These are phyloP conservation scores for Pyrus hybrid DNA, from an alignment of 331 rosid species.

Conservation along the genomic window DNA sequence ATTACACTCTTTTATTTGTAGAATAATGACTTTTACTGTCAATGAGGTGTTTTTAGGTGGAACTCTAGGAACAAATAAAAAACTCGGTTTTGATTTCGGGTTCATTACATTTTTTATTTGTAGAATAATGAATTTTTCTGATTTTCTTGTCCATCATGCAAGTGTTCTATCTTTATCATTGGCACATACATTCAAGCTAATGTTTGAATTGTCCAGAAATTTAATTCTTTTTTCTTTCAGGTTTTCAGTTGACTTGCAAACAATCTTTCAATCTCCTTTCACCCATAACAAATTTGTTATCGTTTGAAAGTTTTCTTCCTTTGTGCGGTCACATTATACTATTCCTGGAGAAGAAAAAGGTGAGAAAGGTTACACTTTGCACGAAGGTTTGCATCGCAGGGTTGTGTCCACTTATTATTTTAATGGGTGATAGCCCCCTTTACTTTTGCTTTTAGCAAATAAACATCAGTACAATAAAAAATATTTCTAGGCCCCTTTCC, in stretches of 20 bases:
- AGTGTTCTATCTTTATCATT: neutral
- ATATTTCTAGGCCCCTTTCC: neutral
- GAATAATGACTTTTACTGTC: neutral
- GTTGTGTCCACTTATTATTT: neutral
- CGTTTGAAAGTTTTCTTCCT: no score
- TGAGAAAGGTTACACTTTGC: neutral
- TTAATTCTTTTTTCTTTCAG: neutral
- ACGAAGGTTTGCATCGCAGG: neutral
- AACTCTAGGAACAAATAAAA: no score
- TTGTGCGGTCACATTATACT: neutral
- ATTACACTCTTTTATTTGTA: neutral
- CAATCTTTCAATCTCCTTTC: neutral
- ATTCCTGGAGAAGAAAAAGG: neutral
- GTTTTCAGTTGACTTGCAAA: neutral
- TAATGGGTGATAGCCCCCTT: neutral
- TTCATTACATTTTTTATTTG: neutral
- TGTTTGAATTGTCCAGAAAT: neutral
- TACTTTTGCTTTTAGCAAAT: neutral
- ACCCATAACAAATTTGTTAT: neutral
- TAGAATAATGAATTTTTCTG: neutral
- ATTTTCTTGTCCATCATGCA: neutral
- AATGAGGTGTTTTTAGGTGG: no score
- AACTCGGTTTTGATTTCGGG: no score
- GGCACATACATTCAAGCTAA: neutral
- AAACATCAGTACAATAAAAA: neutral